A percentile compares a stretch with the other conserved stretches of the same genome.
Conservation (phyloP, 257 asterid species). For the Solanum lycopersicoides region DNA sequence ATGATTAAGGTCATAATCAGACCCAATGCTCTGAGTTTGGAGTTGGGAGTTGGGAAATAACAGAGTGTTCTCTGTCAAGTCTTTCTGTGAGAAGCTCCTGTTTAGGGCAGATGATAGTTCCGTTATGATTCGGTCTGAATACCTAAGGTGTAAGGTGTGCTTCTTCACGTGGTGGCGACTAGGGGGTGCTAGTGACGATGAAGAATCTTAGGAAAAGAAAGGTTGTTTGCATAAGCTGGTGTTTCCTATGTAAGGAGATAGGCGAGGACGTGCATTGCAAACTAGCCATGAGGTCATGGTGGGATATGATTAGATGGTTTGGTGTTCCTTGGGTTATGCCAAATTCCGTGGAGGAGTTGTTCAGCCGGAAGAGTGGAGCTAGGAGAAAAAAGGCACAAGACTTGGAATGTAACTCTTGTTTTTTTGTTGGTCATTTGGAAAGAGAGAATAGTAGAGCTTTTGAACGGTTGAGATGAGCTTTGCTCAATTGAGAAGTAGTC, state of each 20-base stretch:
- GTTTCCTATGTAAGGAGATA: background rate
- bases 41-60: background rate
- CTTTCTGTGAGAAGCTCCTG: background rate
- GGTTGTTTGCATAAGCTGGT: background rate
- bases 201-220: background rate
- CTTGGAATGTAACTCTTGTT: background rate
- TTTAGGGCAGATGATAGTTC: background rate
- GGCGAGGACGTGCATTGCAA: background rate
- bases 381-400: background rate
- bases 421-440: background rate
- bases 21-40: background rate
- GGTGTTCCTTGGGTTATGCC: background rate
- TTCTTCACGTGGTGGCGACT: background rate
- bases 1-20: background rate
- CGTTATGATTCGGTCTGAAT: background rate
- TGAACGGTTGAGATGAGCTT: background rate
- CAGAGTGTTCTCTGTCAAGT: background rate
- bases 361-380: background rate
- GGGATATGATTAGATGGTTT: background rate
- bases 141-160: background rate
- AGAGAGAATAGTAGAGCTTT: background rate
- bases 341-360: background rate
- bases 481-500: background rate
- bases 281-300: background rate
- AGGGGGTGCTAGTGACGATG: background rate